Percentiles rank a stretch among this genome's conserved stretches.
phyloP scores from a whole-genome alignment of 2,329 filamentous ascomycete species.

The Arachnomyces sp. region DNA sequence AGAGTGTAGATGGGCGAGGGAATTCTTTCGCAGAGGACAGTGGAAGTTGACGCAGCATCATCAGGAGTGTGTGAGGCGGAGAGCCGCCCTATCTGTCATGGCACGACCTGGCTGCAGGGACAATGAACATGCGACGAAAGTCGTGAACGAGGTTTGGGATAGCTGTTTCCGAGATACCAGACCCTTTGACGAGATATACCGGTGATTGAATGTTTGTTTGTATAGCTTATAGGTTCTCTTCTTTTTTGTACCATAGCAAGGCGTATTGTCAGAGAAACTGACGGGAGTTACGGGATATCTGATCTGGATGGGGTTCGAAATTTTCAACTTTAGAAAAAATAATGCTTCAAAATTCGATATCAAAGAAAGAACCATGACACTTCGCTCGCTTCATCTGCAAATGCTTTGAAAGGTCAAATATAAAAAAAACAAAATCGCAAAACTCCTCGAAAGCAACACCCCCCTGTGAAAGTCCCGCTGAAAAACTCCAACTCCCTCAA shows the following conservation, averaged over 20 bases:
- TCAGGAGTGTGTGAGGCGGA: slow-evolving; percentile 77
- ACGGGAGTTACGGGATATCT: too few relatives aligned
- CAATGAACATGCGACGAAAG: slow-evolving; percentile 73
- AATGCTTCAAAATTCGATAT: too few relatives aligned
- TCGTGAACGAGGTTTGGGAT: slow-evolving; percentile 97
- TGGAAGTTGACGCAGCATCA: slow-evolving; percentile 87
- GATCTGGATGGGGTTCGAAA: too few relatives aligned
- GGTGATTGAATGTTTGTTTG: too few relatives aligned
- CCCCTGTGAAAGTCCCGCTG: slow-evolving; percentile 3
- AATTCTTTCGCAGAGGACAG: slow-evolving; percentile 76
- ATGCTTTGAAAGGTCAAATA: slow-evolving; percentile 8
- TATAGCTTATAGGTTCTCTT: too few relatives aligned
- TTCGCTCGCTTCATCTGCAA: slow-evolving; percentile 12
- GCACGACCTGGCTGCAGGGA: slow-evolving; percentile 73
- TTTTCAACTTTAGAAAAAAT: too few relatives aligned
- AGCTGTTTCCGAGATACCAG: slow-evolving; percentile 91
- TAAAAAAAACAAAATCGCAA: slow-evolving; percentile 11
- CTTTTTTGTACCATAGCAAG: too few relatives aligned
- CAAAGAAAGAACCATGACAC: too few relatives aligned
- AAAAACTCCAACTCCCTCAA: too few relatives aligned
- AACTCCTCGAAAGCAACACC: slow-evolving; percentile 18
- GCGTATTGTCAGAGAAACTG: too few relatives aligned
- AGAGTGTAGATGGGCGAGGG: slow-evolving; percentile 82
- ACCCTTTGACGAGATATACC: slow-evolving; percentile 95
- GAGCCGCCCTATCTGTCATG: slow-evolving; percentile 72